phyloP scores from a whole-genome alignment of 2,329 filamentous ascomycete species.

The Xylariales sp. region DNA sequence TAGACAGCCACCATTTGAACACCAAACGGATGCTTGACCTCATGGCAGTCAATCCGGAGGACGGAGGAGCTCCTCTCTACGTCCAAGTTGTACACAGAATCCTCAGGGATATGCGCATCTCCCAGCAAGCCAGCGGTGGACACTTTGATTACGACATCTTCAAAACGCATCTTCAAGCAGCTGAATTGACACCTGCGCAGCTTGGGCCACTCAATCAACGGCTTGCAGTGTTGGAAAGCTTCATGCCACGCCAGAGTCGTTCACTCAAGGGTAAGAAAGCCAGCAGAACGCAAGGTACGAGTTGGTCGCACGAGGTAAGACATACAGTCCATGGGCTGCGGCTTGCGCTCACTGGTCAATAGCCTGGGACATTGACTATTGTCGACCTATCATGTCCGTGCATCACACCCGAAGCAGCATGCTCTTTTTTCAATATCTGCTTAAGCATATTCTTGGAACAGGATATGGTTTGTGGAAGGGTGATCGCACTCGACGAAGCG shows the following conservation, averaged over 20 bases:
- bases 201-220: conserved; percentile 51
- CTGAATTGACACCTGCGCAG: conserved; percentile 45
- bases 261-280: background rate
- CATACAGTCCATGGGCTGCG: conserved; percentile 11
- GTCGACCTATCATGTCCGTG: conserved; percentile 72
- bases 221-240: conserved; percentile 59
- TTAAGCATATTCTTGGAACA: conserved; percentile 61
- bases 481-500: conserved; percentile 71
- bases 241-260: conserved; percentile 38
- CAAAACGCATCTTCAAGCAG: conserved; percentile 27
- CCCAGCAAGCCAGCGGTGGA: conserved; percentile 31
- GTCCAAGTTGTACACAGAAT: conserved; percentile 51
- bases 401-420: conserved; percentile 61
- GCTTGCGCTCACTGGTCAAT: conserved; percentile 14
- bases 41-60: conserved; percentile 53
- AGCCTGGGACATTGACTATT: conserved; percentile 54
- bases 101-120: conserved; percentile 49
- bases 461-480: conserved; percentile 42
- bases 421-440: conserved; percentile 68
- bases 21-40: conserved; percentile 54
- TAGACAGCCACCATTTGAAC: conserved; percentile 49
- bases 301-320: conserved; percentile 25
- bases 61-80: conserved; percentile 48
- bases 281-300: conserved; percentile 16
- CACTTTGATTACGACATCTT: conserved; percentile 49